Base-by-base conservation (phyloP, 179 eudicot species). In the Drosera spatulata region DNA sequence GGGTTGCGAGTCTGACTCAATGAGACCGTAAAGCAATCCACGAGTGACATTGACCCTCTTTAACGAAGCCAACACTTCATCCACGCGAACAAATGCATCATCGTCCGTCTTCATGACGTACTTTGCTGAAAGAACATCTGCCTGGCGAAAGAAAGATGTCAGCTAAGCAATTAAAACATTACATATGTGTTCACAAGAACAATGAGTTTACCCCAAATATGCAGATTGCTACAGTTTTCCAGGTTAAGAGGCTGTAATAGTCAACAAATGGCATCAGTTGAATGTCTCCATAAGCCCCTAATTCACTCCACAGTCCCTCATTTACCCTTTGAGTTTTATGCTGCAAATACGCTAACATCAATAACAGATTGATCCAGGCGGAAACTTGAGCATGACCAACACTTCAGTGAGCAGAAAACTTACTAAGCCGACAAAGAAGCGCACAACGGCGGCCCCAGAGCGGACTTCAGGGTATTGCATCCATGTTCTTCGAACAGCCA, bases 401-500 rank as follows among this genome's bases (percentile, higher is more conserved):
- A 22, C 33, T 22, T 22, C 33, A 22, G 15, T 15, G 10, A 40
- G 43, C 52, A 53, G n/a, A 57, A 62, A 40, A 75, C 97, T 85
- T 60, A 91, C 97, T 86, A 91, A 70, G 66, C 97, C 97, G 71
- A 91, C 97, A 75, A 91, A 91, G 74, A 91, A 91, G 51, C 95
- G 97, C 50, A 85, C 96, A 45, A 87, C 97, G 69, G 82, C 91
- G 50, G 80, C 71, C 58, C 96, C 97, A 2, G 91, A 83, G 13
- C 87, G 86, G 59, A 91, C 97, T 73, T 76, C 78, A 56, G 83
- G 74, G 72, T 83, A 91, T 67, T 91, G 97, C 96, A 91, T 91
- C 97, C 97, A 91, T 7, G 97, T 83, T 69, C 97, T 84, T 64
- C 97, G 77, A 66, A 88, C 88, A 60, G 97, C 97, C 97, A 91